These are phyloP conservation scores for Pichia terricola DNA, from an alignment of 1,139 yeast species.

Conservation along the genomic window DNA sequence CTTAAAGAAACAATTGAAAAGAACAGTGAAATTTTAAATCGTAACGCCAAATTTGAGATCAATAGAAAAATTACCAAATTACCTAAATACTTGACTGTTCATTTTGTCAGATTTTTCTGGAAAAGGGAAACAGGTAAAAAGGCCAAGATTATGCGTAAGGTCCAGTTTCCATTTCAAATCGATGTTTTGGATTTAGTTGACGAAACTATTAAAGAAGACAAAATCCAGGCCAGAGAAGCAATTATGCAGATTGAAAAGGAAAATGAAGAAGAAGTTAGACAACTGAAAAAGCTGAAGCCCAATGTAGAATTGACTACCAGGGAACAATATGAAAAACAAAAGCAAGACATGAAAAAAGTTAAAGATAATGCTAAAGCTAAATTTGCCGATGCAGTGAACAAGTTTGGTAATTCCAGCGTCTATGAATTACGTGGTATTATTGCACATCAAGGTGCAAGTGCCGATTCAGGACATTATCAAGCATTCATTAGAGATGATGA, in stretches of 20 bases:
- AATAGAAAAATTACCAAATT: constrained; percentile 63
- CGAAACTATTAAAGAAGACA: constrained; percentile 55
- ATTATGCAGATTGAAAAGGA: constrained; percentile 71
- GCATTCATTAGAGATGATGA: constrained; percentile 68
- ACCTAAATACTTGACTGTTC: constrained; percentile 84
- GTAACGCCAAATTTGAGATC: constrained; percentile 63
- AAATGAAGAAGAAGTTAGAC: constrained; percentile 62
- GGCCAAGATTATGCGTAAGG: constrained; percentile 88
- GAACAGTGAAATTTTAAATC: constrained; percentile 56
- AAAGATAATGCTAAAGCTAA: constrained; percentile 38
- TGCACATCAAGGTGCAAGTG: constrained; percentile 91
- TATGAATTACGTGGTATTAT: constrained; percentile 77
- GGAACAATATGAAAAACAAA: constrained; percentile 39
- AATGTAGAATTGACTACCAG: constrained; percentile 20
- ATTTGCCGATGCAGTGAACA: constrained; percentile 33
- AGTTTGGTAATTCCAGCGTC: constrained; percentile 63
- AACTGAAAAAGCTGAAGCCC: constrained; percentile 58
- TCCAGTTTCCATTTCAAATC: constrained; percentile 86
- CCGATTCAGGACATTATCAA: constrained; percentile 97
- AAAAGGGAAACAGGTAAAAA: constrained; percentile 84
- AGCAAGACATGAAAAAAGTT: constrained; percentile 37
- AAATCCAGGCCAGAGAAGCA: constrained; percentile 67
- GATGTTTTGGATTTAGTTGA: constrained; percentile 84
- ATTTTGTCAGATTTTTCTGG: constrained; percentile 94
- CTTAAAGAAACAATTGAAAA: constrained; percentile 73